Conservation (phyloP, 2,329 filamentous ascomycete species). For the Fusarium oligoseptatum region DNA sequence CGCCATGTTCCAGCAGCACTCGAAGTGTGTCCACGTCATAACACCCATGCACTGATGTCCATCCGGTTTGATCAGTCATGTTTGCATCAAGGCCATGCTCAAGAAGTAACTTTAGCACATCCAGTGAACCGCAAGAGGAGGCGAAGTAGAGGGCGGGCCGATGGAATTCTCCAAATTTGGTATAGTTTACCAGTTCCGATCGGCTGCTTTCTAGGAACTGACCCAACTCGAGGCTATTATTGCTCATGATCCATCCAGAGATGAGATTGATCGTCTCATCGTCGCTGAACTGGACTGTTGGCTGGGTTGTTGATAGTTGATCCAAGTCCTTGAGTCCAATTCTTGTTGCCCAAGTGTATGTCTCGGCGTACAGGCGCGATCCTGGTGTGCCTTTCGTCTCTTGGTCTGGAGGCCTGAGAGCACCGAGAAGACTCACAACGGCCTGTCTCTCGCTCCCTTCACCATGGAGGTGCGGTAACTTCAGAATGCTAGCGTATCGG, state of each 20-base stretch:
- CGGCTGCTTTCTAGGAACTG: neutral
- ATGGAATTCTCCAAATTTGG: neutral
- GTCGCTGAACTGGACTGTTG: neutral
- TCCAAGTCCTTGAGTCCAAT: neutral
- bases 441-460: no score
- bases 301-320: neutral
- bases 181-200: neutral
- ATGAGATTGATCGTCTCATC: neutral
- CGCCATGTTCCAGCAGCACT: neutral
- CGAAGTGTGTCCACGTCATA: neutral
- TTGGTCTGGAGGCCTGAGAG: neutral
- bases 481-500: neutral
- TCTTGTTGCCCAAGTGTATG: neutral
- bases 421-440: neutral
- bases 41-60: neutral
- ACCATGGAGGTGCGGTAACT: neutral
- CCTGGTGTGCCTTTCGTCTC: neutral
- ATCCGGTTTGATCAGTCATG: neutral
- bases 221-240: neutral
- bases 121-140: accelerated
- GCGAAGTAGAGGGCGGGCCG: conserved; percentile 2
- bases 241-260: neutral
- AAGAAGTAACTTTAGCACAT: neutral
- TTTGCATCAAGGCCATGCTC: neutral
- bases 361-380: neutral